Evolutionary conservation across 2,329 filamentous ascomycete species (phyloP), one percentile per base, ranked within the genome.

Genomic region (Orbilia javanica): DNA sequence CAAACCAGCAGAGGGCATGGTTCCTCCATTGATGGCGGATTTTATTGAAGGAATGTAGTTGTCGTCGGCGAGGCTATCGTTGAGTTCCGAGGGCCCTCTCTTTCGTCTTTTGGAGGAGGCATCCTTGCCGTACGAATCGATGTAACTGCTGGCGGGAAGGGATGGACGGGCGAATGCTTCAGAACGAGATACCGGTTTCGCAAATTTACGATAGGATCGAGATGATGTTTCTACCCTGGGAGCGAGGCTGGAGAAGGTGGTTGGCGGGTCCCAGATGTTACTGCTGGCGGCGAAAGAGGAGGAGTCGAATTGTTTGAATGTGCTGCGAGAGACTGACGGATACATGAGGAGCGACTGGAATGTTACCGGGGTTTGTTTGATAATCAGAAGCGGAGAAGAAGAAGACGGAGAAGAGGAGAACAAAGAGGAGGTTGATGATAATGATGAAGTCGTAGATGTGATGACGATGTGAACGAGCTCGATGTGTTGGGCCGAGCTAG

Each of bases 1-100:
- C 34, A 76, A 65, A 8, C 72, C 72, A 10, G 65, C 65, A 4
- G 72, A 76, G 11, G 72, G 72, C 72, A 76, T 76, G 18, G 72
- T 69, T 22, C 72, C 72, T 27, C 72, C 72, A 64, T 76, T 76
- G 55, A 69, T 69, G 18, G 72, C 72, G 13, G 72, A 76, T 57
- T 76, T 76, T 42, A 76, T 69, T 5, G 64, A 64, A 34, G 72
- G 72, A 27, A 76, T 76, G 57, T 69, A 76, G 55, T 69, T 69
- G 25, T 76, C 72, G 34, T 76, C 64, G 11, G 72, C 72, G 4
- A 76, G 57, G 34, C 65, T 55, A 46, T 76, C 65, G 72, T 76
- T 76, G 57, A 76, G 72, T 46, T 76, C 72, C 31, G 64, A 64
- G 11, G 72, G 72, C 1, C 72, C 72, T 48, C 72, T 60, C 57